These are phyloP conservation scores for Phyllosticta citriasiana DNA, from an alignment of 2,329 filamentous ascomycete species.

Conservation along the genomic window DNA sequence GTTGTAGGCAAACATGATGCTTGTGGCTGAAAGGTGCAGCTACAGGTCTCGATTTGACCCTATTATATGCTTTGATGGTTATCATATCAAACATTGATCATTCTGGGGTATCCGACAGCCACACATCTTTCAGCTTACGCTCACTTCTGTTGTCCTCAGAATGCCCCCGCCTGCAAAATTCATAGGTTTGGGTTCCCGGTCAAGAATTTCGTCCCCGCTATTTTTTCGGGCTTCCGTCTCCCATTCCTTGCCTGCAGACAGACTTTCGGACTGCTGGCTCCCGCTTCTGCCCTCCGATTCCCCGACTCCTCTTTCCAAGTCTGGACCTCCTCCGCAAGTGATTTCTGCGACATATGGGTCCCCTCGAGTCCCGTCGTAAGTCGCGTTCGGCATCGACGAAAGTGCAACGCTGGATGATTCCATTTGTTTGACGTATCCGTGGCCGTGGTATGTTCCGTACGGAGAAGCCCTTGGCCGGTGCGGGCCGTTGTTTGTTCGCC, in stretches of 20 bases:
- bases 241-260: conserved; percentile 3
- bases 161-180: conserved; percentile 1
- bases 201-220: conserved; percentile 2
- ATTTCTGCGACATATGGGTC: conserved; percentile 6
- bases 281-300: not conserved
- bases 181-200: not conserved
- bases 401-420: conserved; percentile 4
- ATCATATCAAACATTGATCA: not conserved
- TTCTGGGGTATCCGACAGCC: not conserved
- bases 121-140: not conserved
- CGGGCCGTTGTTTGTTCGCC: not conserved
- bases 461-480: not conserved
- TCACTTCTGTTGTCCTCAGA: conserved; percentile 5
- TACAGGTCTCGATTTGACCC: not conserved
- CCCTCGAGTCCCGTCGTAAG: not conserved
- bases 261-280: not conserved
- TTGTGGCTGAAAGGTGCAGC: not conserved
- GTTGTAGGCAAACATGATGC: too few relatives aligned
- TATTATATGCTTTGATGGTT: not conserved
- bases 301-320: not conserved
- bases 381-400: not conserved
- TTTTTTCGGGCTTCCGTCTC: conserved; percentile 3
- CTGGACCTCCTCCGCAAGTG: not conserved
- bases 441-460: not conserved
- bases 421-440: conserved; percentile 4